Evolutionary conservation across 768 basidiomycete species (phyloP), one percentile per base, ranked within the genome.

Genomic region (Tremella mesenterica): DNA sequence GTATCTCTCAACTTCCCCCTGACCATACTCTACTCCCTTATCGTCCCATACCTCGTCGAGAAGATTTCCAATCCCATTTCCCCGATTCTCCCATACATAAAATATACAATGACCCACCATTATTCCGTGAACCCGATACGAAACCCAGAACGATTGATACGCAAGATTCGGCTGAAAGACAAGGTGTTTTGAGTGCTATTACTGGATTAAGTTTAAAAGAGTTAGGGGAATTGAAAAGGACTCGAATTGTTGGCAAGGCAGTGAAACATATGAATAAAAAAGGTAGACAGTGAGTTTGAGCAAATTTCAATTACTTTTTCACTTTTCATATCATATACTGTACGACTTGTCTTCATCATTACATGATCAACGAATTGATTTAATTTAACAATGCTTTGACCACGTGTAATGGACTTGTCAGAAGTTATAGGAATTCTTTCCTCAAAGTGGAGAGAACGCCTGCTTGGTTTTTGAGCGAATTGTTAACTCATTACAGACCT

Each of bases 221-320:
- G 58, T 53, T 76, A 44, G 57, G 71, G 25, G 58, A 56, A 10
- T 50, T 77, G 58, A 68, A 71, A 53, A 61, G 72, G 52, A 74
- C 67, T 58, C 69, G 70, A 20, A 62, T 77, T 21, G 65, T 69
- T 36, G 55, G 74, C 29, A 73, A 74, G 60, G 76, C 82, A 36
- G 84, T 92, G 61, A 82, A 81, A 3, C 85, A 88, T 57, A 92
- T 96, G 79, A 96, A 91, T 0, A 84, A 85, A 52, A 97, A 96
- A 75, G 95, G 95, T 13, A 93, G 89, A 68, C 85, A 86, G 56
- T 72, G 56, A 59, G 71, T 69, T 20, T 23, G 28, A n/a, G n/a
- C n/a, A n/a, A n/a, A 4, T 44, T n/a, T 38, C 26, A 45, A 29
- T 16, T 41, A 29, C 13, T 46, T 48, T 29, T 29, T 12, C 29